Percentiles rank a stretch among this genome's conserved stretches.
phyloP scores from a whole-genome alignment of 352 stramenopile species.

The Phytophthora sp. region DNA sequence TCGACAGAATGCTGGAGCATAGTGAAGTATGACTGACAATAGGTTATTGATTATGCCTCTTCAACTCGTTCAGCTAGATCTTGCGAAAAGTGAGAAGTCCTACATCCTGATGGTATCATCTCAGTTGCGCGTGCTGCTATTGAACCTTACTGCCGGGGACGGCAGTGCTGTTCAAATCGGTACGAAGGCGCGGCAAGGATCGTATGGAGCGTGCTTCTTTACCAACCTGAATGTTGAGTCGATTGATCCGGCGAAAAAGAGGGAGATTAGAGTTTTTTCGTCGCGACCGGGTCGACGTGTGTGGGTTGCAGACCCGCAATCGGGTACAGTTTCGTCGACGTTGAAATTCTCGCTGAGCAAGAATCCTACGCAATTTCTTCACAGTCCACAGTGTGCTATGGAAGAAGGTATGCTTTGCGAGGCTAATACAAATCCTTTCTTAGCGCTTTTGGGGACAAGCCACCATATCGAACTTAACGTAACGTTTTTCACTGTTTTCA shows the following conservation, averaged over 20 bases:
- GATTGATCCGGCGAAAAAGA: conserved; percentile 65
- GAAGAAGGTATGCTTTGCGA: conserved; percentile 62
- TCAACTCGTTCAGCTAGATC: conserved; percentile 55
- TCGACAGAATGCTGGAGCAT: neutral
- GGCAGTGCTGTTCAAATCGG: conserved; percentile 83
- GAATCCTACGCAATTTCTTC: conserved; percentile 64
- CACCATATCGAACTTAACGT: neutral
- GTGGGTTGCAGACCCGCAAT: conserved; percentile 82
- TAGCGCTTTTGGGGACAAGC: neutral
- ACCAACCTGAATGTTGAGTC: conserved; percentile 60
- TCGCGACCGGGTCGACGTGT: conserved; percentile 79
- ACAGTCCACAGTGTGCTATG: conserved; percentile 54
- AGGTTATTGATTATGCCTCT: too few species aligned
- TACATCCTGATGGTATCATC: conserved; percentile 88
- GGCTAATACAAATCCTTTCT: conserved; percentile 1
- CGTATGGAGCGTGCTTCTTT: conserved; percentile 86
- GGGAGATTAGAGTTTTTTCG: conserved; percentile 80
- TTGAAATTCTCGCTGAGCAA: conserved; percentile 85
- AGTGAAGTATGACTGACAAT: neutral
- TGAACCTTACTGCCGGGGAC: conserved; percentile 76
- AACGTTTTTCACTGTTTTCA: conserved; percentile 7
- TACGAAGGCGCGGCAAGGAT: conserved; percentile 82
- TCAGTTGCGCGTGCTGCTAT: conserved; percentile 75
- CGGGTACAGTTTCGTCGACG: conserved; percentile 81
- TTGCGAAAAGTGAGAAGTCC: conserved; percentile 52